phyloP scores from a whole-genome alignment of 805 yeast species.

The Saccharomycopsis schoenii region DNA sequence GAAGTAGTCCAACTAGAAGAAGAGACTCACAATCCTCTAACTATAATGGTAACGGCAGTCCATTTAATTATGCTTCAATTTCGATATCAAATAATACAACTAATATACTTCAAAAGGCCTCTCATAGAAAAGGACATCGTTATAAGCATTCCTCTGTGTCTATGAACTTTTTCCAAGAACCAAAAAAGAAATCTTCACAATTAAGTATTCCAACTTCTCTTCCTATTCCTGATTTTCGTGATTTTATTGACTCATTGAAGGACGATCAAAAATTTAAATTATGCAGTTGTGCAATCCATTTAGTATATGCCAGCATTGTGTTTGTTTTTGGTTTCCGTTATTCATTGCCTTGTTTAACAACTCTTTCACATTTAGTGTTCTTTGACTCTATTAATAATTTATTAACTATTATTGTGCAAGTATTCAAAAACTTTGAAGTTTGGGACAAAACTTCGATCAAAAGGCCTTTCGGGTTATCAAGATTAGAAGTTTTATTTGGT shows the following conservation, averaged over 20 bases:
- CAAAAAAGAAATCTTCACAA: conserved; percentile 56
- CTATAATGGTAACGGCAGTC: conserved; percentile 1
- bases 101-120: conserved; percentile 34
- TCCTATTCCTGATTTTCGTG: conserved; percentile 40
- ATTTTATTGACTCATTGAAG: conserved; percentile 51
- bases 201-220: conserved; percentile 63
- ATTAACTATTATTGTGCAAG: conserved; percentile 58
- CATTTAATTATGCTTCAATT: conserved; percentile 12
- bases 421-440: conserved; percentile 84
- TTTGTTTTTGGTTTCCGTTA: conserved; percentile 51
- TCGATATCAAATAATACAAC: conserved; percentile 19
- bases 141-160: conserved; percentile 95
- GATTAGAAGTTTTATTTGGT: conserved; percentile 79
- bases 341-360: conserved; percentile 52
- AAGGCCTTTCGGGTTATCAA: conserved; percentile 89
- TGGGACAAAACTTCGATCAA: conserved; percentile 78
- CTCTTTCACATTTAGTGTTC: conserved; percentile 77
- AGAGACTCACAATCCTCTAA: conserved; percentile 5
- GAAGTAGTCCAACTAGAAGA: conserved; percentile 8
- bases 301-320: conserved; percentile 41
- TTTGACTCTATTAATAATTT: conserved; percentile 78
- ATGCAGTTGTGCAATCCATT: conserved; percentile 49
- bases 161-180: conserved; percentile 92
- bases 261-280: conserved; percentile 49
- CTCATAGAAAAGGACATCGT: conserved; percentile 86